A percentile compares a stretch with the other conserved stretches of the same genome.
Evolutionary conservation across 2,329 filamentous ascomycete species (phyloP).

Genomic region (Penicillium nordicum): DNA sequence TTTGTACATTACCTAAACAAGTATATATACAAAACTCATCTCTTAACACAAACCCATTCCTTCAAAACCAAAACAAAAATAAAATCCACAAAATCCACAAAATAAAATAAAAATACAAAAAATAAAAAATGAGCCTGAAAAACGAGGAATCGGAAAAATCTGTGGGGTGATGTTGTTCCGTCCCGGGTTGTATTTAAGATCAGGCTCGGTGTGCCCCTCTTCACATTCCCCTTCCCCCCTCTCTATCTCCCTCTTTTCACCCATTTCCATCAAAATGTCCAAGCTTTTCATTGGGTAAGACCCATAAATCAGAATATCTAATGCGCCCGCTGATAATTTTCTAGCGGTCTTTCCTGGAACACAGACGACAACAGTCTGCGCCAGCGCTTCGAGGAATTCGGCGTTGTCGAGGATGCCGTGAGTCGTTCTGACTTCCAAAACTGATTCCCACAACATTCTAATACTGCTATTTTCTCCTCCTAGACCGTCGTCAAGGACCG

Average conservation of each 20-base stretch:
- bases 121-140: constrained; percentile 6
- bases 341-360: constrained; percentile 13
- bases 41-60: not conserved
- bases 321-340: not conserved
- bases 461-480: not conserved
- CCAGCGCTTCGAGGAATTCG: constrained; percentile 10
- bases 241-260: not conserved
- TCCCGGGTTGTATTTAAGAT: constrained; percentile 10
- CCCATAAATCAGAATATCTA: too few relatives aligned
- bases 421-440: not conserved
- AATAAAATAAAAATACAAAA: not conserved
- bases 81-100: not conserved
- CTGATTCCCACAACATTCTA: not conserved
- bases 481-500: constrained; percentile 13
- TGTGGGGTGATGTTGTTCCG: constrained; percentile 10
- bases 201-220: constrained; percentile 11
- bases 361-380: constrained; percentile 10
- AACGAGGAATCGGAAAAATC: constrained; percentile 4
- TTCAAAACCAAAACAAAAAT: not conserved
- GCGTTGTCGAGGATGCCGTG: constrained; percentile 11
- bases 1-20: not conserved
- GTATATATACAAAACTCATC: not conserved
- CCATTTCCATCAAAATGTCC: constrained; percentile 9
- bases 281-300: constrained; percentile 13
- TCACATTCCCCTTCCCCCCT: constrained; percentile 2